Conservation (phyloP, 768 basidiomycete genomes). For the Myochromella boudieri region DNA sequence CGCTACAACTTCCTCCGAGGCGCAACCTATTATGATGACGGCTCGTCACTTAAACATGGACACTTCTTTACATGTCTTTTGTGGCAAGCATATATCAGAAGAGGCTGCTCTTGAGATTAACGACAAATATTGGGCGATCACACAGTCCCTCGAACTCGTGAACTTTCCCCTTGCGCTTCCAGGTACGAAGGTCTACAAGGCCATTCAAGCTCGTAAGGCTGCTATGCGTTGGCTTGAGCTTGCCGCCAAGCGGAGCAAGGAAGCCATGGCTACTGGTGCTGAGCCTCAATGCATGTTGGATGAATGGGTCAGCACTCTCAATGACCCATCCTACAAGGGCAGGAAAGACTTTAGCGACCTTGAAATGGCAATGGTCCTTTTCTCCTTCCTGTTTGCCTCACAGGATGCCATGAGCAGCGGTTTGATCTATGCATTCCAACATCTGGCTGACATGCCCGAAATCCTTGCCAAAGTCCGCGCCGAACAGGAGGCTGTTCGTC, state of each 20-base stretch:
- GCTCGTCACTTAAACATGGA: constrained; percentile 96
- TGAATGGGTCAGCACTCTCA: constrained; percentile 80
- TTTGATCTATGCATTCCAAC: constrained; percentile 94
- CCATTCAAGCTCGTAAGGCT: constrained; percentile 85
- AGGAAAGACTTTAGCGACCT: constrained; percentile 85
- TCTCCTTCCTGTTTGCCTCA: constrained; percentile 94
- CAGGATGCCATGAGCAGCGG: constrained; percentile 99
- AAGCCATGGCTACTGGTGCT: constrained; percentile 74
- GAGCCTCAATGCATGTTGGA: constrained; percentile 91
- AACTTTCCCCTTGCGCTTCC: constrained; percentile 96
- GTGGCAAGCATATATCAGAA: constrained; percentile 86
- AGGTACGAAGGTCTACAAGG: constrained; percentile 94
- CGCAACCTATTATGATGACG: constrained; percentile 80
- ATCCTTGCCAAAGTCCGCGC: constrained; percentile 84
- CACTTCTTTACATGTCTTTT: constrained; percentile 93
- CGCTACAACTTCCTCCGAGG: constrained; percentile 45
- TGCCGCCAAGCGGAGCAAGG: constrained; percentile 80
- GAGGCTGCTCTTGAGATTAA: constrained; percentile 77
- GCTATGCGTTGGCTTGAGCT: constrained; percentile 79
- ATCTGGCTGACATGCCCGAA: constrained; percentile 90
- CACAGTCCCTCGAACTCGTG: constrained; percentile 92
- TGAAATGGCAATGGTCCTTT: constrained; percentile 96
- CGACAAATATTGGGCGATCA: constrained; percentile 96
- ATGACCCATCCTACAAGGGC: constrained; percentile 68
- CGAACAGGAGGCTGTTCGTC: constrained; percentile 85